Conservation (phyloP, 768 basidiomycete genomes). For the Xerocomellus amylosporus region DNA sequence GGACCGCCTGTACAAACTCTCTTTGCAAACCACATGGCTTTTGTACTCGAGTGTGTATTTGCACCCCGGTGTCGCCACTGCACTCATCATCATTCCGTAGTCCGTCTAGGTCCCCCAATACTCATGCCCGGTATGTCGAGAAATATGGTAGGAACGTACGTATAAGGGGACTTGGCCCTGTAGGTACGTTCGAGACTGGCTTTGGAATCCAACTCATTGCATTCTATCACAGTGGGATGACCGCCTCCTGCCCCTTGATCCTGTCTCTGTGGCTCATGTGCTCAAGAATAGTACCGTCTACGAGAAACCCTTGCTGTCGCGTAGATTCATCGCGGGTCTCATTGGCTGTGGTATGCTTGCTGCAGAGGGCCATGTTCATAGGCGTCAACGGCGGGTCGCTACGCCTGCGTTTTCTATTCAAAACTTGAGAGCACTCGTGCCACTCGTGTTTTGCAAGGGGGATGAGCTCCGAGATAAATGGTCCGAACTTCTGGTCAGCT, state of each 20-base stretch:
- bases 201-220: conserved; percentile 10
- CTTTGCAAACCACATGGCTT: conserved; percentile 52
- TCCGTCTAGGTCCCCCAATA: conserved; percentile 49
- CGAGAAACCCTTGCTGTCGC: conserved; percentile 82
- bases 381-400: conserved; percentile 73
- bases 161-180: conserved; percentile 65
- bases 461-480: conserved; percentile 59
- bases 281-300: conserved; percentile 69
- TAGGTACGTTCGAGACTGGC: conserved; percentile 37
- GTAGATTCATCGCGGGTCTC: conserved; percentile 67
- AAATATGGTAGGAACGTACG: conserved; percentile 69
- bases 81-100: conserved; percentile 31
- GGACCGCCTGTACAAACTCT: conserved; percentile 55
- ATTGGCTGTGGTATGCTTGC: conserved; percentile 84
- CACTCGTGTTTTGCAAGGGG: conserved; percentile 70
- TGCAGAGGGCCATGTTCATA: conserved; percentile 75
- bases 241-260: conserved; percentile 79
- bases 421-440: conserved; percentile 67
- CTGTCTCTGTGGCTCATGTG: conserved; percentile 68
- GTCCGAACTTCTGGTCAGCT: conserved; percentile 44
- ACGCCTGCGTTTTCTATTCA: conserved; percentile 80
- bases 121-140: conserved; percentile 51
- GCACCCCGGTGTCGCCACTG: not conserved
- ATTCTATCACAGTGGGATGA: conserved; percentile 59
- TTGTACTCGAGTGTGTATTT: conserved; percentile 55